phyloP scores from a whole-genome alignment of 345 rosid genomes.

The Noccaea caerulescens region DNA sequence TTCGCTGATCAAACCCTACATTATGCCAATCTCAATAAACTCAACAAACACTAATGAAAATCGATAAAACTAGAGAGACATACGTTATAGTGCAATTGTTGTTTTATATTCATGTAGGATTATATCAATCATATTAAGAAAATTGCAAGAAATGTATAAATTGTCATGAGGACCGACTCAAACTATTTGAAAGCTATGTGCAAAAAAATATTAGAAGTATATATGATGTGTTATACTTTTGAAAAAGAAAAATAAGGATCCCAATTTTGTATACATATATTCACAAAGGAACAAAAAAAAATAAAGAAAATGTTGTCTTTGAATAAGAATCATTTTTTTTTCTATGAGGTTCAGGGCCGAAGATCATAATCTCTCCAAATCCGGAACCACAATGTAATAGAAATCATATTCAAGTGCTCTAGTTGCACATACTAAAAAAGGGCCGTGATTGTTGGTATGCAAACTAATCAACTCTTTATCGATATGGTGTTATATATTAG shows the following conservation, averaged over 20 bases:
- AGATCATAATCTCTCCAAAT: too few relatives aligned
- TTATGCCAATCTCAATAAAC: slow-evolving; percentile 2
- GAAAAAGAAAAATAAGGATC: not conserved
- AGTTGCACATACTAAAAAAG: not conserved
- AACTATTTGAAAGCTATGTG: not conserved
- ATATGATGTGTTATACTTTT: too few relatives aligned
- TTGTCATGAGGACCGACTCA: not conserved
- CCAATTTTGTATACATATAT: not conserved
- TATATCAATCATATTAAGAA: not conserved
- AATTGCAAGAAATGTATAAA: not conserved
- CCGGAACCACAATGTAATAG: too few relatives aligned
- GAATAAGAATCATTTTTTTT: not conserved
- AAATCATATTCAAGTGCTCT: too few relatives aligned
- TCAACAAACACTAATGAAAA: slow-evolving; percentile 6
- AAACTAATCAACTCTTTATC: not conserved
- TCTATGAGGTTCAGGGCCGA: too few relatives aligned
- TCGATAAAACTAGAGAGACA: not conserved
- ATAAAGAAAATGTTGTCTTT: not conserved
- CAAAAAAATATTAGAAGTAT: not conserved
- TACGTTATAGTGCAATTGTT: not conserved
- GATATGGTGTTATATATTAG: not conserved
- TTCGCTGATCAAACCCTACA: slow-evolving; percentile 54
- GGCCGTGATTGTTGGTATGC: not conserved
- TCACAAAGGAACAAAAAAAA: not conserved
- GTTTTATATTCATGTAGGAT: not conserved